Percentiles rank a stretch among this genome's conserved stretches.
phyloP scores from a whole-genome alignment of 2,329 filamentous ascomycete genomes.

The Phialophora tarda region DNA sequence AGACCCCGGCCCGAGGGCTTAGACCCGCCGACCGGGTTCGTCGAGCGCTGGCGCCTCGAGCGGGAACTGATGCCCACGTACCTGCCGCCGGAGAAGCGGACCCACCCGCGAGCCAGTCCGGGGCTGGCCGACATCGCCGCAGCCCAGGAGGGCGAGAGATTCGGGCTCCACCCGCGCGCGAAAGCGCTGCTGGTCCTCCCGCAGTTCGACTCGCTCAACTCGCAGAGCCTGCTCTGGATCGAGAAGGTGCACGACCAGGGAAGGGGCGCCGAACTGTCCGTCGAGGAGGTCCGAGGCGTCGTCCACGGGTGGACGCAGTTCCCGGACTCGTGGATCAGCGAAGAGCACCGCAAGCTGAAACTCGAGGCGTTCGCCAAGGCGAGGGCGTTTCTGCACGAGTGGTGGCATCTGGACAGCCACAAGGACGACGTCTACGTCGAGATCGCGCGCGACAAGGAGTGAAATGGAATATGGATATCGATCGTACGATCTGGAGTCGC shows the following conservation, averaged over 20 bases:
- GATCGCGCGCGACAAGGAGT: slow-evolving; percentile 10
- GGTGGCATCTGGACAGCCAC: slow-evolving; percentile 22
- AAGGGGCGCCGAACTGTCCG: slow-evolving; percentile 30
- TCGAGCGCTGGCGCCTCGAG: slow-evolving; percentile 36
- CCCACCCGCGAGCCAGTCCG: slow-evolving; percentile 36
- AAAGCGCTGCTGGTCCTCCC: slow-evolving; percentile 38
- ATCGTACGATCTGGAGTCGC: no score
- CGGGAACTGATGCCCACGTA: slow-evolving; percentile 40
- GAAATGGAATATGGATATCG: background rate
- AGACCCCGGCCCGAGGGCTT: slow-evolving; percentile 35
- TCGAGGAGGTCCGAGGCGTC: slow-evolving; percentile 37
- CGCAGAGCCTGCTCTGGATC: slow-evolving; percentile 36
- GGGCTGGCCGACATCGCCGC: slow-evolving; percentile 34
- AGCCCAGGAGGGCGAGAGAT: slow-evolving; percentile 2
- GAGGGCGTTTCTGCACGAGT: slow-evolving; percentile 22
- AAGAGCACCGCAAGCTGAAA: slow-evolving; percentile 27
- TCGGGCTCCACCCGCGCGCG: slow-evolving; percentile 37
- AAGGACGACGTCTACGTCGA: slow-evolving; percentile 14
- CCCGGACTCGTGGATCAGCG: slow-evolving; percentile 38
- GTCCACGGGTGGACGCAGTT: slow-evolving; percentile 41
- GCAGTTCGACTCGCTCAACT: slow-evolving; percentile 37
- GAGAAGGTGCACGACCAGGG: slow-evolving; percentile 37
- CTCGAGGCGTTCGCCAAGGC: slow-evolving; percentile 29
- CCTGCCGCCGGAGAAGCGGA: slow-evolving; percentile 31
- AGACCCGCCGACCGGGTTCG: slow-evolving; percentile 32